A percentile compares a stretch with the other conserved stretches of the same genome.
Conservation (phyloP, 2,329 filamentous ascomycete species). For the Myriosclerotinia scirpicola region DNA sequence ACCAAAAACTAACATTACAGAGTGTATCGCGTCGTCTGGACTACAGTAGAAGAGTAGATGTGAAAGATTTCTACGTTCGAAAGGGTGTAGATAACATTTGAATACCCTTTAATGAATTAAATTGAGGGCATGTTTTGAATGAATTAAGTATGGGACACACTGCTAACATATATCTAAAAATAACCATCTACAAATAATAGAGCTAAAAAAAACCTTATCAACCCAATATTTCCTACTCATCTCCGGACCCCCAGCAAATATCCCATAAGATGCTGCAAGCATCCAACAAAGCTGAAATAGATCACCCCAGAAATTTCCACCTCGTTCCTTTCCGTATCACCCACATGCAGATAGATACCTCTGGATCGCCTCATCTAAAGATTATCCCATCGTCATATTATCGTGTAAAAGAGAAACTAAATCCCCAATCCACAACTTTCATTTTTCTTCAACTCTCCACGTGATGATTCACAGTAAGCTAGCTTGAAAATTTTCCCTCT, state of each 20-base stretch:
- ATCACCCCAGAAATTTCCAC: background rate
- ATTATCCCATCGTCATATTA: background rate
- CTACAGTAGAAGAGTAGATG: too few relatives aligned
- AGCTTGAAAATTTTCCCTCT: background rate
- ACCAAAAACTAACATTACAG: too few relatives aligned
- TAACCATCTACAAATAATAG: too few relatives aligned
- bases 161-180: too few relatives aligned
- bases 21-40: too few relatives aligned
- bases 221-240: background rate
- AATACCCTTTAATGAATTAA: too few relatives aligned
- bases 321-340: background rate
- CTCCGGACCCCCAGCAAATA: background rate
- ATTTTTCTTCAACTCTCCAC: background rate
- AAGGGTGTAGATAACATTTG: too few relatives aligned
- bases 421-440: too few relatives aligned
- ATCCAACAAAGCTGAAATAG: background rate
- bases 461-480: background rate
- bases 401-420: background rate
- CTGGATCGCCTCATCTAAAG: background rate
- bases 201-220: background rate
- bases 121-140: too few relatives aligned
- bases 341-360: background rate
- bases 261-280: background rate
- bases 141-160: too few relatives aligned
- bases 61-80: too few relatives aligned